Evolutionary conservation across 1,139 yeast genomes (phyloP).

Genomic region (Protomyces macrosporus): DNA sequence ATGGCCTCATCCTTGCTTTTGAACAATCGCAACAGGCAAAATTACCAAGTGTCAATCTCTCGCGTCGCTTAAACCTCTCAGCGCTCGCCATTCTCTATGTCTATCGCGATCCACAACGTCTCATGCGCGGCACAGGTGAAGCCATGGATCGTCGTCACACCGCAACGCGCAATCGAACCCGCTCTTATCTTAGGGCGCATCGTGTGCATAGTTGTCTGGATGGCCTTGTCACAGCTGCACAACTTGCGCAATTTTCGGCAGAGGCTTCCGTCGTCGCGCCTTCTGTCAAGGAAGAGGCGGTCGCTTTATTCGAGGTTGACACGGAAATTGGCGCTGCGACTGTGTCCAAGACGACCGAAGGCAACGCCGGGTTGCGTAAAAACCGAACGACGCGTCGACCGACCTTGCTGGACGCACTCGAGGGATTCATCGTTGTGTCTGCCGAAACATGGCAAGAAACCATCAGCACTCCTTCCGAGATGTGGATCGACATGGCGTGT

Average conservation of each 20-base stretch:
- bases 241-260: background rate
- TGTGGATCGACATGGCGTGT: conserved; percentile 16
- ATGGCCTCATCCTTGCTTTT: conserved; percentile 17
- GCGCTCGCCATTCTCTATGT: conserved; percentile 12
- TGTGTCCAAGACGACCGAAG: background rate
- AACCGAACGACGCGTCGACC: background rate
- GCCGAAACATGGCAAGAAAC: background rate
- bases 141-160: background rate
- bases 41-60: background rate
- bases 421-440: conserved; percentile 11
- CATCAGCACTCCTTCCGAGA: background rate
- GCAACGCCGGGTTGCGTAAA: no score
- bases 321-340: background rate
- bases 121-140: background rate
- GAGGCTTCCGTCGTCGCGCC: background rate
- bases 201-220: background rate
- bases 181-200: background rate
- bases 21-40: conserved; percentile 8
- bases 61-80: conserved; percentile 10
- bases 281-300: background rate
- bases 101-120: conserved; percentile 6
- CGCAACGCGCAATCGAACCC: background rate
- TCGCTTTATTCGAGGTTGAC: background rate
- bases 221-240: background rate
- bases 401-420: conserved; percentile 3